Conservation (phyloP, 2,329 filamentous ascomycete genomes). For the Emericellopsis atlantica region DNA sequence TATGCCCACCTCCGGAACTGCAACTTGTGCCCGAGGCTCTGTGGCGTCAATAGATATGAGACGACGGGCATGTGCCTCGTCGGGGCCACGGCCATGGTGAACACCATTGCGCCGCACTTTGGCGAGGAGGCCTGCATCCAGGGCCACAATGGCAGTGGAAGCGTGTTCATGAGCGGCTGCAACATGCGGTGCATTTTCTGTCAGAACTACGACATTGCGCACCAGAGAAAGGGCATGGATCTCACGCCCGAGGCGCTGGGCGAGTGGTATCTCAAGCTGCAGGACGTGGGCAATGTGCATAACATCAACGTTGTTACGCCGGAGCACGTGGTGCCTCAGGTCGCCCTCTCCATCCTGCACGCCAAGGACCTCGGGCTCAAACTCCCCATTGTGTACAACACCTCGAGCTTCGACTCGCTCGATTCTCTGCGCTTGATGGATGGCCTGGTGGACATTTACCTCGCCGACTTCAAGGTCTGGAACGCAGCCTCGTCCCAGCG, state of each 20-base stretch:
- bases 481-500: slow-evolving; percentile 50
- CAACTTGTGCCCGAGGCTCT: slow-evolving; percentile 68
- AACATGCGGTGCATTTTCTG: slow-evolving; percentile 66
- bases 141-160: slow-evolving; percentile 67
- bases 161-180: slow-evolving; percentile 69
- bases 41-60: slow-evolving; percentile 71
- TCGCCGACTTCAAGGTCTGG: slow-evolving; percentile 87
- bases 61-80: slow-evolving; percentile 69
- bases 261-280: slow-evolving; percentile 74
- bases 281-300: slow-evolving; percentile 68
- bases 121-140: slow-evolving; percentile 78
- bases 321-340: slow-evolving; percentile 77
- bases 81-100: slow-evolving; percentile 64
- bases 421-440: slow-evolving; percentile 62
- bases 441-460: slow-evolving; percentile 71
- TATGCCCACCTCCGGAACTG: slow-evolving; percentile 67
- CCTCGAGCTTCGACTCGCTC: slow-evolving; percentile 66
- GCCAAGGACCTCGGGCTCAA: slow-evolving; percentile 57
- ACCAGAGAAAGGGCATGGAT: slow-evolving; percentile 70
- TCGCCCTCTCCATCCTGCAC: slow-evolving; percentile 62
- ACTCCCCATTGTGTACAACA: slow-evolving; percentile 75
- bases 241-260: slow-evolving; percentile 67
- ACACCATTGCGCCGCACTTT: slow-evolving; percentile 76
- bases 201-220: slow-evolving; percentile 75
- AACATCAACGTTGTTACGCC: slow-evolving; percentile 85